A percentile compares a stretch with the other conserved stretches of the same genome.
Evolutionary conservation across 306 rosid species (phyloP).

Genomic region (Dalbergia cochinchinensis): DNA sequence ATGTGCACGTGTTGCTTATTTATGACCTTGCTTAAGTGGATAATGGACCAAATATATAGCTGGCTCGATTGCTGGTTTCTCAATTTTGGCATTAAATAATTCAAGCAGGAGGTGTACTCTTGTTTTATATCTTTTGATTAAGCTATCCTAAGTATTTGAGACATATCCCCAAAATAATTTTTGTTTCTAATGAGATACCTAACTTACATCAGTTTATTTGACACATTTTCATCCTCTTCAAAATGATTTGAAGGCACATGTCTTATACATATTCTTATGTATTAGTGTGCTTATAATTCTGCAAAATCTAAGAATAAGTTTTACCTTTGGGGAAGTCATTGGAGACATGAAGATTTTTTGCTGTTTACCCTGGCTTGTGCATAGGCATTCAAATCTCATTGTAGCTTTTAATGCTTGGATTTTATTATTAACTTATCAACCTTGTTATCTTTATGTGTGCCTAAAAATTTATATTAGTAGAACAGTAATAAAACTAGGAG

Average conservation of each 20-base stretch:
- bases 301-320: conserved; percentile 91
- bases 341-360: conserved; percentile 95
- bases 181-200: conserved; percentile 25
- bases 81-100: conserved; percentile 85
- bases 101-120: conserved; percentile 88
- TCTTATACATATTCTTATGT: conserved; percentile 47
- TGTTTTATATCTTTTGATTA: conserved; percentile 84
- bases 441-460: neutral
- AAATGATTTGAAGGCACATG: conserved; percentile 8
- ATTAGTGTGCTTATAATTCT: conserved; percentile 92
- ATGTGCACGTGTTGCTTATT: conserved; percentile 57
- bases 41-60: conserved; percentile 96
- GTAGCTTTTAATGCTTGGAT: conserved; percentile 25
- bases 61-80: conserved; percentile 92
- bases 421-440: too few relatives aligned
- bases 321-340: conserved; percentile 98
- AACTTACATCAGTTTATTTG: conserved; percentile 31
- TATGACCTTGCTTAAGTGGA: conserved; percentile 75
- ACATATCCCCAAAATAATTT: conserved; percentile 7
- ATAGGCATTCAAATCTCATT: conserved; percentile 63
- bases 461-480: conserved; percentile 18
- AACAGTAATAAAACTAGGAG: conserved; percentile 36
- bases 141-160: conserved; percentile 80
- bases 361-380: conserved; percentile 94
- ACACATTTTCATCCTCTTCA: conserved; percentile 24